These are phyloP conservation scores for Cladosporium colombiae DNA, from an alignment of 2,329 filamentous ascomycete genomes.

Conservation along the genomic window DNA sequence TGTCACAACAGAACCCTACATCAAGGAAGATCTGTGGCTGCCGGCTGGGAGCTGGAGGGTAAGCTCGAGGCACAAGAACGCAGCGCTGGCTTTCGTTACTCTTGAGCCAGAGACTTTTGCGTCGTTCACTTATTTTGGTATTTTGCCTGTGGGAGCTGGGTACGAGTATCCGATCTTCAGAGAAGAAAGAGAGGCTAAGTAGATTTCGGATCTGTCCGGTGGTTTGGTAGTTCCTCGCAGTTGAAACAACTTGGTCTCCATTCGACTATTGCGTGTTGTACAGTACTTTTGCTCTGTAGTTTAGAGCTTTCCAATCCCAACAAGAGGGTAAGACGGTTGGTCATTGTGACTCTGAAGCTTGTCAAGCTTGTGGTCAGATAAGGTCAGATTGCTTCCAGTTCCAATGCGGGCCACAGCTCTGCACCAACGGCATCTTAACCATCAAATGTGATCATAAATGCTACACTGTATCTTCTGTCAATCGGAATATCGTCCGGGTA, in stretches of 20 bases:
- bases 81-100: conserved; percentile 30
- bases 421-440: not conserved
- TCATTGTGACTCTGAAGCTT: fast-evolving
- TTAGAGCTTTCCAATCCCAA: not conserved
- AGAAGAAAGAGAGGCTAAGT: conserved; percentile 6
- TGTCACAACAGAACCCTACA: conserved; percentile 24
- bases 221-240: not conserved
- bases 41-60: conserved; percentile 30
- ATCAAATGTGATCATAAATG: not conserved
- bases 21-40: conserved; percentile 26
- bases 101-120: conserved; percentile 34
- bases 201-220: not conserved
- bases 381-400: not conserved
- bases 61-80: conserved; percentile 32
- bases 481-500: not conserved
- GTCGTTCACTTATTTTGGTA: conserved; percentile 30
- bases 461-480: not conserved
- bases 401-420: not conserved
- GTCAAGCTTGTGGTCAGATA: not conserved
- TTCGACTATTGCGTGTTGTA: not conserved
- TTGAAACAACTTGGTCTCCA: not conserved
- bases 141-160: conserved; percentile 26
- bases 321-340: not conserved
- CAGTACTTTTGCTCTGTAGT: not conserved
- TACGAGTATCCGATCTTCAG: conserved; percentile 31